Evolutionary conservation across 441 rosid species (phyloP).

Genomic region (Jatropha podagrica): DNA sequence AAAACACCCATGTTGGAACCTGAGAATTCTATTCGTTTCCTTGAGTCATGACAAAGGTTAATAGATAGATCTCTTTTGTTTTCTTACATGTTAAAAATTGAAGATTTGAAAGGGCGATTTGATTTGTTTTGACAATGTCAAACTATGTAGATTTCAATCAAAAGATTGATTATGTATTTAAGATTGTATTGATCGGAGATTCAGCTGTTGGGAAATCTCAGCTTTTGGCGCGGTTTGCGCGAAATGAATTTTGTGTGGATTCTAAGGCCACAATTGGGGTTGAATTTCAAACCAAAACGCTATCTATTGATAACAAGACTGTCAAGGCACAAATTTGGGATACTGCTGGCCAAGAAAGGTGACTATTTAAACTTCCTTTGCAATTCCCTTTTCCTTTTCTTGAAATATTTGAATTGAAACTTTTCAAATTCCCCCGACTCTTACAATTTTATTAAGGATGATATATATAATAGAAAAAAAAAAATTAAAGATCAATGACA

Average conservation of each 20-base stretch:
- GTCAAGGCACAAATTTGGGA: constrained; percentile 65
- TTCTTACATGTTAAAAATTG: constrained; percentile 17
- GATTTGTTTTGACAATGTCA: constrained; percentile 45
- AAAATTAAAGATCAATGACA: no score
- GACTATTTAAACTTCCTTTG: neutral
- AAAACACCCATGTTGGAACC: neutral
- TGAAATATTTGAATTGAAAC: neutral
- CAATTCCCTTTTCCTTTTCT: neutral
- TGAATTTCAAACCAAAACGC: constrained; percentile 54
- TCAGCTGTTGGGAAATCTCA: constrained; percentile 62
- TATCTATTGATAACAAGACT: constrained; percentile 49
- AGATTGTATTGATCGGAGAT: constrained; percentile 56
- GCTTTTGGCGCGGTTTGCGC: constrained; percentile 44
- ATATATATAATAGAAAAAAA: no score
- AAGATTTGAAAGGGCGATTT: constrained; percentile 17
- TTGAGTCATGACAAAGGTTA: neutral
- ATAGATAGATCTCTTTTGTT: neutral
- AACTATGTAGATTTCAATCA: constrained; percentile 71
- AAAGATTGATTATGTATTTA: constrained; percentile 80
- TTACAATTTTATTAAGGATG: no score
- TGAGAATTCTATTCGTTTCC: neutral
- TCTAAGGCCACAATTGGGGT: constrained; percentile 59
- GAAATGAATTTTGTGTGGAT: constrained; percentile 49
- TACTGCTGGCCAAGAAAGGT: constrained; percentile 66
- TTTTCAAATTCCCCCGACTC: no score